Percentiles rank a stretch among this genome's conserved stretches.
These are phyloP conservation scores for Euphorbia schlechtendalii DNA, from an alignment of 441 rosid genomes.

Conservation along the genomic window DNA sequence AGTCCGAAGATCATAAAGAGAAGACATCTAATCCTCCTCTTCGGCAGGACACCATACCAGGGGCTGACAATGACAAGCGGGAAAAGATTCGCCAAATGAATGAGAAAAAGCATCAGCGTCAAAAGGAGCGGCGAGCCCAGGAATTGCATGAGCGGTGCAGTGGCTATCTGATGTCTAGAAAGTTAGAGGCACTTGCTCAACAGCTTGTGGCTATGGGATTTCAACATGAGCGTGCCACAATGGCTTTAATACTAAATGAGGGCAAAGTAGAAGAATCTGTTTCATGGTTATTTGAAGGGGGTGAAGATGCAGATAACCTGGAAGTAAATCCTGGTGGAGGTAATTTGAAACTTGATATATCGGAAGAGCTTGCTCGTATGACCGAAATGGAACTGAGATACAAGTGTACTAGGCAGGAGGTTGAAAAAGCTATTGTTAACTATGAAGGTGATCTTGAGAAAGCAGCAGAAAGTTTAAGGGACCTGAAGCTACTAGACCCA, in stretches of 20 bases:
- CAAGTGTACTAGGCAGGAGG: constrained; percentile 52
- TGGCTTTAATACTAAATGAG: constrained; percentile 51
- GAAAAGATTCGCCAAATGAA: constrained; percentile 52
- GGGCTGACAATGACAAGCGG: constrained; percentile 48
- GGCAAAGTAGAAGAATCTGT: constrained; percentile 58
- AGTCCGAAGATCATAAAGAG: constrained; percentile 57
- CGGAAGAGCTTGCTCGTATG: constrained; percentile 45
- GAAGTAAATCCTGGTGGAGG: constrained; percentile 32
- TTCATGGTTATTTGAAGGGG: constrained; percentile 46
- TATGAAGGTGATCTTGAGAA: constrained; percentile 53
- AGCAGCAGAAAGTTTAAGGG: constrained; percentile 37
- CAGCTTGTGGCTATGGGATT: constrained; percentile 63
- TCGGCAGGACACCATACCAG: constrained; percentile 34
- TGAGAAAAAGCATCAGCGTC: constrained; percentile 59
- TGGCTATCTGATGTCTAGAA: constrained; percentile 58
- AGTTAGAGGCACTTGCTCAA: constrained; percentile 47
- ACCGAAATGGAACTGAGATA: constrained; percentile 36
- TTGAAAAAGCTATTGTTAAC: constrained; percentile 45
- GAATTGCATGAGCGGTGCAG: constrained; percentile 52
- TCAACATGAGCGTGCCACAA: constrained; percentile 41
- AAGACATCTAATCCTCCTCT: constrained; percentile 27
- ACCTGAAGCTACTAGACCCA: constrained; percentile 32
- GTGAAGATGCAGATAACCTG: constrained; percentile 33
- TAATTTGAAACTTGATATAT: constrained; percentile 46
- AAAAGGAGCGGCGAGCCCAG: constrained; percentile 50